Percentiles rank a stretch among this genome's conserved stretches.
These are phyloP conservation scores for Aspergillus pseudoterreus DNA, from an alignment of 2,329 filamentous ascomycete genomes.

Conservation along the genomic window DNA sequence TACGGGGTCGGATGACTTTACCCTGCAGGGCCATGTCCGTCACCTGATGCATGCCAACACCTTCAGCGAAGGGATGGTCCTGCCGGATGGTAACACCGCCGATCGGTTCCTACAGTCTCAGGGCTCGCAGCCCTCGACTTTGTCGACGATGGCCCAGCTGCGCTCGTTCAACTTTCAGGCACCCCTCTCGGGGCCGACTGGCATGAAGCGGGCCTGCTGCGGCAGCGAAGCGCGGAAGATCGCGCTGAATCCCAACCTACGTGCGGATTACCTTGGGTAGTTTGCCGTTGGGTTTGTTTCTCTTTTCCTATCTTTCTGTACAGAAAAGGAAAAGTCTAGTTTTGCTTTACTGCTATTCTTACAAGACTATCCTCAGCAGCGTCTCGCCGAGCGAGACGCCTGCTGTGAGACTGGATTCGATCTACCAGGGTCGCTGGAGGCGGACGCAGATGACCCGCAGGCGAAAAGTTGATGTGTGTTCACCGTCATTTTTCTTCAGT, in stretches of 20 bases:
- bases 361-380: background rate
- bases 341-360: conserved; percentile 15
- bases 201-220: conserved; percentile 41
- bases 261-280: conserved; percentile 27
- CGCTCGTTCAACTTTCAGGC: conserved; percentile 19
- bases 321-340: conserved; percentile 21
- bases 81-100: conserved; percentile 30
- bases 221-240: conserved; percentile 36
- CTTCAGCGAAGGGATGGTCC: conserved; percentile 21
- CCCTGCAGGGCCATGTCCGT: conserved; percentile 38
- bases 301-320: conserved; percentile 21
- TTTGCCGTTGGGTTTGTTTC: background rate
- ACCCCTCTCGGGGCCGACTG: conserved; percentile 32
- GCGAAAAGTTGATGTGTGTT: conserved; percentile 21
- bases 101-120: conserved; percentile 30
- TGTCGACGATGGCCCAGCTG: conserved; percentile 13
- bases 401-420: conserved; percentile 7
- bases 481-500: conserved; percentile 15
- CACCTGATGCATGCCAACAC: conserved; percentile 31
- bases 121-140: conserved; percentile 10
- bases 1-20: conserved; percentile 36
- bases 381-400: conserved; percentile 19
- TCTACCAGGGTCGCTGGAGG: background rate
- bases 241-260: conserved; percentile 31
- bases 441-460: conserved; percentile 10